Percentiles rank a stretch among this genome's conserved stretches.
Evolutionary conservation across 495 filamentous ascomycete genomes (phyloP).

Genomic region (Chaetomidium leptoderma): DNA sequence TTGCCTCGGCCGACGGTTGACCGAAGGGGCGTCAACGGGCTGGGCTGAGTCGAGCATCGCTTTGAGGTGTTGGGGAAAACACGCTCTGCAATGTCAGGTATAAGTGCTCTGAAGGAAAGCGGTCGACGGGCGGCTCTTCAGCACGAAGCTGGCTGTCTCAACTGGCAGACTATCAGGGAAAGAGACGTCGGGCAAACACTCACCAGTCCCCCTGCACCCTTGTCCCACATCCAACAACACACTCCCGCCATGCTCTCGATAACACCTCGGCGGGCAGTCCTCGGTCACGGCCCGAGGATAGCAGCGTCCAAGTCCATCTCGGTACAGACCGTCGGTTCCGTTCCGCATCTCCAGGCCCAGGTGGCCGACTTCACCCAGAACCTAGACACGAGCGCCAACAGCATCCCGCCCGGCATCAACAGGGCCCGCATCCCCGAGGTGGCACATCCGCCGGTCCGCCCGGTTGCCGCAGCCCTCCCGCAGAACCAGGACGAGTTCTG

Average conservation of each 20-base stretch:
- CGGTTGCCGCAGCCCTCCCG: conserved; percentile 6
- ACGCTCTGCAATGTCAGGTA: no score
- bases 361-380: conserved; percentile 19
- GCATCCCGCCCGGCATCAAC: conserved; percentile 7
- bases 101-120: no score
- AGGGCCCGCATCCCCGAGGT: background rate
- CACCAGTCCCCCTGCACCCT: background rate
- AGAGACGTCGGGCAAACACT: no score
- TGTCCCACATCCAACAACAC: background rate
- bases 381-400: background rate
- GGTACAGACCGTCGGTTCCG: conserved; percentile 19
- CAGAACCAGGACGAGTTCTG: conserved; percentile 36
- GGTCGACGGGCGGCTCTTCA: no score
- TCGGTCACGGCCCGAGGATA: conserved; percentile 7
- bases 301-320: background rate
- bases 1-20: background rate
- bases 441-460: background rate
- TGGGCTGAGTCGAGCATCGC: no score
- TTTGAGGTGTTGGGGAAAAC: no score
- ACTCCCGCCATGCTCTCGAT: conserved; percentile 13
- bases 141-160: no score
- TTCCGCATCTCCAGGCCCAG: conserved; percentile 26
- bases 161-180: no score
- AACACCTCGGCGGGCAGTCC: conserved; percentile 3
- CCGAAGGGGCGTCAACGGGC: no score